A percentile compares a stretch with the other conserved stretches of the same genome.
Conservation (phyloP, 2,329 filamentous ascomycete genomes). For the Lachnellula subtilissima region DNA sequence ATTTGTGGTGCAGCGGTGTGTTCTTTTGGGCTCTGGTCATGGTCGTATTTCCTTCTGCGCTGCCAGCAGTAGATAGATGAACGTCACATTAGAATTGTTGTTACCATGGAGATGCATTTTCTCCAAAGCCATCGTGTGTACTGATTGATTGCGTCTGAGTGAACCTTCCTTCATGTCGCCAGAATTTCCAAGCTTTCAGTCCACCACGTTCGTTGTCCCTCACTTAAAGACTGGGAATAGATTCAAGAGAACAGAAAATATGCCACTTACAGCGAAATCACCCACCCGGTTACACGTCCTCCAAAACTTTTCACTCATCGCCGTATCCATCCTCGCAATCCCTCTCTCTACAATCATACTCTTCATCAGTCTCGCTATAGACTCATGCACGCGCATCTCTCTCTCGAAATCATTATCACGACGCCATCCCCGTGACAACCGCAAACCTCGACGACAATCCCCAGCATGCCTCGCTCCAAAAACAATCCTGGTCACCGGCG, state of each 20-base stretch:
- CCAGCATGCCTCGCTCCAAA: constrained; percentile 40
- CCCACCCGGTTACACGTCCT: constrained; percentile 34
- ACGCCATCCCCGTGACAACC: not conserved
- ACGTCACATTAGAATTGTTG: no score
- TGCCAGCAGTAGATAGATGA: no score
- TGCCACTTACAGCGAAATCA: constrained; percentile 12
- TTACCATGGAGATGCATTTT: no score
- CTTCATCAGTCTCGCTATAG: constrained; percentile 3
- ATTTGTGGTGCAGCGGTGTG: not conserved
- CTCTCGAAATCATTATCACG: not conserved
- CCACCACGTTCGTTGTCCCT: no score
- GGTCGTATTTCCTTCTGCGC: not conserved
- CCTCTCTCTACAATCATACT: constrained; percentile 9
- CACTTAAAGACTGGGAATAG: no score
- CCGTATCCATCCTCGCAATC: constrained; percentile 2
- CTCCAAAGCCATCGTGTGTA: no score
- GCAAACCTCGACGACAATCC: constrained; percentile 8
- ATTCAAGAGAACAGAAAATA: constrained; percentile 1
- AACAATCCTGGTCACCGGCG: constrained; percentile 57
- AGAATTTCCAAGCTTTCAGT: no score
- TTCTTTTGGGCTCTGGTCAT: not conserved
- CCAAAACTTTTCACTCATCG: constrained; percentile 43
- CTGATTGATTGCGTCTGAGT: no score
- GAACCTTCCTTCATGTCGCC: no score
- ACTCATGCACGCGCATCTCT: not conserved